phyloP scores from a whole-genome alignment of 345 rosid genomes.

The Draba incana region DNA sequence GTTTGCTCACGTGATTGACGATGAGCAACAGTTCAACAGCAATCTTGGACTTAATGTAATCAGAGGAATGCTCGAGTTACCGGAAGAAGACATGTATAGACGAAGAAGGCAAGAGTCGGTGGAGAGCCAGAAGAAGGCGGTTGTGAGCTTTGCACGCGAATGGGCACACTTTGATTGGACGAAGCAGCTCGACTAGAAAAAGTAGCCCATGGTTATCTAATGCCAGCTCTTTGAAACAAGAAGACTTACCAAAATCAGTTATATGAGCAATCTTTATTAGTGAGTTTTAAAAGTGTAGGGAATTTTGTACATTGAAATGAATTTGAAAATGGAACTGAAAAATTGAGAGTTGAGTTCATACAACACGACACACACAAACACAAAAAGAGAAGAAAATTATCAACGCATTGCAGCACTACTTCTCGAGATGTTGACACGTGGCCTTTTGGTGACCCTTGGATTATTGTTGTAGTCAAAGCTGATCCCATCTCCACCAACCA shows the following conservation, averaged over 20 bases:
- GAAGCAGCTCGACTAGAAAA: conserved; percentile 64
- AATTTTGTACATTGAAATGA: too few relatives aligned
- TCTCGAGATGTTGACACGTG: conserved; percentile 49
- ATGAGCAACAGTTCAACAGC: conserved; percentile 77
- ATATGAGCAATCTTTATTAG: too few relatives aligned
- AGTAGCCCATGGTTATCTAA: not conserved
- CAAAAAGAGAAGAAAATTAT: not conserved
- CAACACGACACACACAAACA: conserved; percentile 16
- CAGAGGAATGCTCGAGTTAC: conserved; percentile 77
- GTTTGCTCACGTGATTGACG: conserved; percentile 94
- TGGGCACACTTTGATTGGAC: conserved; percentile 97
- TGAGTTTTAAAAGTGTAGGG: too few relatives aligned
- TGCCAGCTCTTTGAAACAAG: not conserved
- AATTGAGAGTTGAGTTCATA: not conserved
- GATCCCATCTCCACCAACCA: conserved; percentile 62
- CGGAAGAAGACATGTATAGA: conserved; percentile 92
- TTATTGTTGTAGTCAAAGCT: conserved; percentile 38
- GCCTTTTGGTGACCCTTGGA: conserved; percentile 48
- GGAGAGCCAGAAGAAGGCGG: conserved; percentile 73
- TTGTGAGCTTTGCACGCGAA: conserved; percentile 53
- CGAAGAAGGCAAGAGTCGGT: conserved; percentile 63
- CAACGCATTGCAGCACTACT: conserved; percentile 50
- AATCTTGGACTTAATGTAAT: conserved; percentile 86
- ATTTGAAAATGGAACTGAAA: conserved; percentile 1
- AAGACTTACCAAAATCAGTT: not conserved